Evolutionary conservation across 345 rosid genomes (phyloP).

Genomic region (Citrus cavaleriei): DNA sequence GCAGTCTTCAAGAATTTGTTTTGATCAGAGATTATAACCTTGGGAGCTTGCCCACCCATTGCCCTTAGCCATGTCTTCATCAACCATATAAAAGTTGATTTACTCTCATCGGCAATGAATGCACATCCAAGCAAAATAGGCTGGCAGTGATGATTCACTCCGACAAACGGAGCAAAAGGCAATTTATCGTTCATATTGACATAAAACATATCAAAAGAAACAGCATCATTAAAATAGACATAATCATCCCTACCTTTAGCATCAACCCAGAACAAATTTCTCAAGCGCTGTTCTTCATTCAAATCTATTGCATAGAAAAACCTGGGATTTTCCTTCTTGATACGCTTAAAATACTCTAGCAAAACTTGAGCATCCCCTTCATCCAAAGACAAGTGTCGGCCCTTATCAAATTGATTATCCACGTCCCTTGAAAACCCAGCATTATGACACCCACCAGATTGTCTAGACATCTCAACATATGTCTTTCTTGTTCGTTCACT

Average conservation of each 20-base stretch:
- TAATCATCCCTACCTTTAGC: constrained; percentile 55
- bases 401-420: constrained; percentile 25
- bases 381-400: constrained; percentile 22
- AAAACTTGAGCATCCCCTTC: constrained; percentile 43
- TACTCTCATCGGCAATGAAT: constrained; percentile 48
- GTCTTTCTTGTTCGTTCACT: constrained; percentile 41
- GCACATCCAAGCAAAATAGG: constrained; percentile 56
- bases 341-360: constrained; percentile 43
- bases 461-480: constrained; percentile 37
- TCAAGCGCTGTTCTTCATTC: constrained; percentile 49
- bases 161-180: constrained; percentile 50
- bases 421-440: constrained; percentile 4
- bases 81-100: constrained; percentile 45
- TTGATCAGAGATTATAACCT: constrained; percentile 45
- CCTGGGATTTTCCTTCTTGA: constrained; percentile 48
- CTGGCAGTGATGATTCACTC: constrained; percentile 60
- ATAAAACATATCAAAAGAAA: constrained; percentile 45
- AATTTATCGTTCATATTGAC: constrained; percentile 43
- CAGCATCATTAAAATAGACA: constrained; percentile 45
- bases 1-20: constrained; percentile 38
- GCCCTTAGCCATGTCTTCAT: constrained; percentile 61
- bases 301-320: constrained; percentile 60
- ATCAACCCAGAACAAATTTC: constrained; percentile 57
- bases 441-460: constrained; percentile 18
- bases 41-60: constrained; percentile 51